Conservation (phyloP, 2,329 filamentous ascomycete genomes). For the Chalara sp. region DNA sequence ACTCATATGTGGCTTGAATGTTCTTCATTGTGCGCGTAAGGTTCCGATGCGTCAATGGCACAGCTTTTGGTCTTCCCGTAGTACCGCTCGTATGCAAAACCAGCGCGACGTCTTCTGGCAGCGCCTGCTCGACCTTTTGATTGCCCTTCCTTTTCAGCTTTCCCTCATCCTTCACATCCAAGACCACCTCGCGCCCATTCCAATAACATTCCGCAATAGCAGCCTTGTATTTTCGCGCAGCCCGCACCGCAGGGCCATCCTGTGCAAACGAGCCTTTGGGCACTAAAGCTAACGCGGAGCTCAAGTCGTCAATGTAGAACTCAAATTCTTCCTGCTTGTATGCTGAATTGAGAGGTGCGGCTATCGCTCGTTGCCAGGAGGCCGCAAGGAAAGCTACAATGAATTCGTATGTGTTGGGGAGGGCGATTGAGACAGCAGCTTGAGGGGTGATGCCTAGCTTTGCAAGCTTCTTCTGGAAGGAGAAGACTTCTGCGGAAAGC, state of each 20-base stretch:
- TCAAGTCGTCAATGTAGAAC: conserved; percentile 85
- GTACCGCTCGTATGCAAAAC: conserved; percentile 82
- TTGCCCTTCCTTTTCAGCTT: conserved; percentile 49
- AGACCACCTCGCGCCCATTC: conserved; percentile 61
- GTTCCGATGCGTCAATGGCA: conserved; percentile 75
- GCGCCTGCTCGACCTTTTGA: conserved; percentile 44
- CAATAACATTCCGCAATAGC: conserved; percentile 86
- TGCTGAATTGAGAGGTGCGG: conserved; percentile 78
- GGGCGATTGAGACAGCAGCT: conserved; percentile 73
- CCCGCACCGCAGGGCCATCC: conserved; percentile 65
- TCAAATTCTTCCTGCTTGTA: conserved; percentile 90
- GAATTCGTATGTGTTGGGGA: conserved; percentile 82
- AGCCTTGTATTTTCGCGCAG: conserved; percentile 71
- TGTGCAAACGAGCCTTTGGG: conserved; percentile 62
- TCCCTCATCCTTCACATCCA: conserved; percentile 73
- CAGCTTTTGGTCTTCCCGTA: conserved; percentile 78
- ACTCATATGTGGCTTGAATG: conserved; percentile 69
- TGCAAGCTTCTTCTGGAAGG: conserved; percentile 74
- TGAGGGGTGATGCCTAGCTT: conserved; percentile 62
- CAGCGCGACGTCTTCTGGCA: conserved; percentile 73
- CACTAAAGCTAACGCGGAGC: conserved; percentile 70
- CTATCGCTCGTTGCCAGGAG: conserved; percentile 77
- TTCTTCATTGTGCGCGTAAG: conserved; percentile 78
- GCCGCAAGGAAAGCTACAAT: conserved; percentile 81
- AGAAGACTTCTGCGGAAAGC: conserved; percentile 56